These are phyloP conservation scores for Kokia cookei DNA, from an alignment of 441 rosid species.

Conservation along the genomic window DNA sequence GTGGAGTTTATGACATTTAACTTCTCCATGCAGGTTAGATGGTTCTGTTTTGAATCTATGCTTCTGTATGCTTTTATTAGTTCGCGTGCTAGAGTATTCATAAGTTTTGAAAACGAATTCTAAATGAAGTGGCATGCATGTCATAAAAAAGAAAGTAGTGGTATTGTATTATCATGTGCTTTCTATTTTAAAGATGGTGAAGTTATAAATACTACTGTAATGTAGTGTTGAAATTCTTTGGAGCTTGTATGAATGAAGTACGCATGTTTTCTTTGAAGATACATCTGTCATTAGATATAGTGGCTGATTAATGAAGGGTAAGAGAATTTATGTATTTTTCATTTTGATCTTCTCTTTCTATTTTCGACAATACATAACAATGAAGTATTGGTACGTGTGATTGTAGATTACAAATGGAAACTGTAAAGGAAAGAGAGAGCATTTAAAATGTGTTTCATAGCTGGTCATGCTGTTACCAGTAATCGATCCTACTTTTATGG, in stretches of 20 bases:
- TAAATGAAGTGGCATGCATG: neutral
- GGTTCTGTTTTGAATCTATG: neutral
- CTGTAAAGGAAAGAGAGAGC: neutral
- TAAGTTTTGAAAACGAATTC: neutral
- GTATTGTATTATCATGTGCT: neutral
- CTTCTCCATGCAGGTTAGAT: constrained; percentile 85
- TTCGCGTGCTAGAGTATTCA: neutral
- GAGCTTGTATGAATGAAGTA: neutral
- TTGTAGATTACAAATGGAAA: neutral
- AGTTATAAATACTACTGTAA: neutral
- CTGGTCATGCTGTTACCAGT: neutral
- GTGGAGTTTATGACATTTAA: constrained; percentile 97
- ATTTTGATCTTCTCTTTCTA: neutral
- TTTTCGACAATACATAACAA: neutral
- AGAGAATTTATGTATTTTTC: neutral
- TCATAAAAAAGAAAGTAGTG: neutral
- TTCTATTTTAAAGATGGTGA: neutral
- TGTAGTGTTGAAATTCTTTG: neutral
- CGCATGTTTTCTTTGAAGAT: neutral
- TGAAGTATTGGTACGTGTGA: neutral
- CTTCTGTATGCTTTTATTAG: neutral
- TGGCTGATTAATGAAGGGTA: neutral
- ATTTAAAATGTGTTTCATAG: neutral
- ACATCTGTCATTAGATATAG: neutral
- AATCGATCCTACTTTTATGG: neutral